These are phyloP conservation scores for Paraglomus occultum DNA, from an alignment of 192 early-diverging fungal species.

Conservation along the genomic window DNA sequence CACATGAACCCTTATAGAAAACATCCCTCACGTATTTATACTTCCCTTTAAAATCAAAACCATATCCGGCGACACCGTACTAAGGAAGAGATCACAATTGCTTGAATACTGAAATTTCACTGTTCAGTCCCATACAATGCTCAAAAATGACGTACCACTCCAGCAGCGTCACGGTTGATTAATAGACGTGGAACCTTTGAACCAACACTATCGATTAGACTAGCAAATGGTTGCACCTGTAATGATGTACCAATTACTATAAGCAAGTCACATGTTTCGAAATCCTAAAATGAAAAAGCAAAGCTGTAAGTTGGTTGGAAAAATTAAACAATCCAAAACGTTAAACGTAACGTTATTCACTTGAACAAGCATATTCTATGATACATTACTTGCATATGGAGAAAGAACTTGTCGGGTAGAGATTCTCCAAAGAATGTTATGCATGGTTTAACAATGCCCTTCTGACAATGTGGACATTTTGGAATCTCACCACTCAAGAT, in stretches of 20 bases:
- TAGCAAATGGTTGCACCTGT: constrained; percentile 88
- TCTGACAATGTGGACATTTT: constrained; percentile 60
- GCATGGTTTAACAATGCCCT: constrained; percentile 82
- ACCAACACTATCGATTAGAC: constrained; percentile 65
- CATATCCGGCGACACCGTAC: constrained; percentile 27
- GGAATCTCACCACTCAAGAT: constrained; percentile 64
- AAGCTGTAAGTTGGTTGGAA: background rate
- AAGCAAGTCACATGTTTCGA: constrained; percentile 75
- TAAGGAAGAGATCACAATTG: constrained; percentile 20
- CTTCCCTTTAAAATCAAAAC: constrained; percentile 83
- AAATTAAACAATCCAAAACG: background rate
- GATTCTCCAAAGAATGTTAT: constrained; percentile 97
- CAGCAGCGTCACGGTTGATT: constrained; percentile 85
- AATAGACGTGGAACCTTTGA: constrained; percentile 76
- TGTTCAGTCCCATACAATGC: background rate
- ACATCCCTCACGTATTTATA: constrained; percentile 71
- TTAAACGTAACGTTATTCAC: background rate
- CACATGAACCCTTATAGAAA: constrained; percentile 77
- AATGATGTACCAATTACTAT: constrained; percentile 95
- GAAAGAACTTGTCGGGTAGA: constrained; percentile 76
- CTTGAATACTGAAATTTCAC: background rate
- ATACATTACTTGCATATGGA: constrained; percentile 42
- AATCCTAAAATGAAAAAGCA: constrained; percentile 51
- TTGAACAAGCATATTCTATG: background rate
- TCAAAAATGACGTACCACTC: constrained; percentile 46